Percentiles rank a stretch among this genome's conserved stretches.
phyloP scores from a whole-genome alignment of 2,329 filamentous ascomycete species.

The Fusarium nisikadoi region DNA sequence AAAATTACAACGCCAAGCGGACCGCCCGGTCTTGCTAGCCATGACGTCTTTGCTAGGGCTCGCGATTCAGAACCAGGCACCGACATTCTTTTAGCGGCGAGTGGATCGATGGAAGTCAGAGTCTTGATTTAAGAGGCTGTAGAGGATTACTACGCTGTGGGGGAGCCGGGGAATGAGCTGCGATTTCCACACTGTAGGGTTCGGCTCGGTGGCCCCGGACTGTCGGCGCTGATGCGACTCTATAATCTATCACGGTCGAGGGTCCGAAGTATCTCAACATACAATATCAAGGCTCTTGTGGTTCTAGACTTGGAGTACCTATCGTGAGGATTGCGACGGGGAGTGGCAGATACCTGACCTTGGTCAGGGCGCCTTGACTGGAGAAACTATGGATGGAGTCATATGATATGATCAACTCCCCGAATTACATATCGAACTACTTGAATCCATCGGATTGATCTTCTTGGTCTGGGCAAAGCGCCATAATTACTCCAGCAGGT shows the following conservation, averaged over 20 bases:
- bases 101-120: neutral
- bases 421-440: slow-evolving; percentile 4
- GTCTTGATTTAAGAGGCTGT: neutral
- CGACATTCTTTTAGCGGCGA: slow-evolving; percentile 9
- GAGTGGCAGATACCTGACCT: neutral
- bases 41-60: slow-evolving; percentile 6
- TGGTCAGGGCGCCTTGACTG: slow-evolving; percentile 3
- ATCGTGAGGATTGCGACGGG: neutral
- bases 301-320: neutral
- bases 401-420: slow-evolving; percentile 29
- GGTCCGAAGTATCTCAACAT: neutral
- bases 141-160: slow-evolving; percentile 5
- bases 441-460: neutral
- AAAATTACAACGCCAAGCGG: slow-evolving; percentile 13
- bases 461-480: neutral
- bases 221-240: slow-evolving; percentile 5
- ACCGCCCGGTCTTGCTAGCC: neutral
- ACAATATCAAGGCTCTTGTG: neutral
- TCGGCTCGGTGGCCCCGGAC: slow-evolving; percentile 29
- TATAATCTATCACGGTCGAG: neutral
- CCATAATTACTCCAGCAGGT: neutral
- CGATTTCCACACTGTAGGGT: neutral
- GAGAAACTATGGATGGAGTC: slow-evolving; percentile 6
- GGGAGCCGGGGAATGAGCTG: neutral
- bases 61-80: slow-evolving; percentile 12